Conservation (phyloP, 208 protist genomes). For the Acanthamoeba healyi region DNA sequence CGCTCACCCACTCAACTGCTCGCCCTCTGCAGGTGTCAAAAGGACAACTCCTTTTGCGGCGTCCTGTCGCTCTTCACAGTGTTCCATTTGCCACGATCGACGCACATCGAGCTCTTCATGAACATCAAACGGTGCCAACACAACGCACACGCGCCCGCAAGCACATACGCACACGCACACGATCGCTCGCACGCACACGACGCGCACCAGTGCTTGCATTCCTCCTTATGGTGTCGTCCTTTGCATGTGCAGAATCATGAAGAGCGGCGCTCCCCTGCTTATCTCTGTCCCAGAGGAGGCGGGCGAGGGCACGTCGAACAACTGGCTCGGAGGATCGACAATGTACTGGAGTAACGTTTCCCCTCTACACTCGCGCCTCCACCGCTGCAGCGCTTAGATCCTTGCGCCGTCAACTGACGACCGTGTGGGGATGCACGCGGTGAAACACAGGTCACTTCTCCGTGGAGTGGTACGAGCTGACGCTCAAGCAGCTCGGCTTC, state of each 20-base stretch:
- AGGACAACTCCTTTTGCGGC: constrained; percentile 61
- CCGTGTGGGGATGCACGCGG: background rate
- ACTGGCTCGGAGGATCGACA: constrained; percentile 60
- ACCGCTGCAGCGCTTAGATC: background rate
- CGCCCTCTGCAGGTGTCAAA: background rate
- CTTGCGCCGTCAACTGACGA: too few relatives aligned
- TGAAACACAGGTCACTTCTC: constrained; percentile 39
- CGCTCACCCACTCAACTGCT: background rate
- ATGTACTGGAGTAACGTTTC: constrained; percentile 68
- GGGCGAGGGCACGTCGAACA: constrained; percentile 34
- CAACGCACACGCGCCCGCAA: too few relatives aligned
- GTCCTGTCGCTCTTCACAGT: constrained; percentile 57
- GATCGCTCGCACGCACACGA: too few relatives aligned
- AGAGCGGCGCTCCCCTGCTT: constrained; percentile 24
- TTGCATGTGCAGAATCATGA: constrained; percentile 2
- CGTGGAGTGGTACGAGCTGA: constrained; percentile 72
- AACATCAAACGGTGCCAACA: constrained; percentile 49
- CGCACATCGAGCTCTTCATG: constrained; percentile 67
- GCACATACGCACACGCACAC: too few relatives aligned
- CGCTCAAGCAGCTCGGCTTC: constrained; percentile 59
- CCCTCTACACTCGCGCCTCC: background rate
- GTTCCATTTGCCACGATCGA: constrained; percentile 43
- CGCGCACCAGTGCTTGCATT: background rate
- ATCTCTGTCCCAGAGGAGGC: constrained; percentile 36
- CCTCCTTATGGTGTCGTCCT: background rate